A percentile compares a stretch with the other conserved stretches of the same genome.
Evolutionary conservation across 1,284 basidiomycete species (phyloP).

Genomic region (Sparassis latifolia): DNA sequence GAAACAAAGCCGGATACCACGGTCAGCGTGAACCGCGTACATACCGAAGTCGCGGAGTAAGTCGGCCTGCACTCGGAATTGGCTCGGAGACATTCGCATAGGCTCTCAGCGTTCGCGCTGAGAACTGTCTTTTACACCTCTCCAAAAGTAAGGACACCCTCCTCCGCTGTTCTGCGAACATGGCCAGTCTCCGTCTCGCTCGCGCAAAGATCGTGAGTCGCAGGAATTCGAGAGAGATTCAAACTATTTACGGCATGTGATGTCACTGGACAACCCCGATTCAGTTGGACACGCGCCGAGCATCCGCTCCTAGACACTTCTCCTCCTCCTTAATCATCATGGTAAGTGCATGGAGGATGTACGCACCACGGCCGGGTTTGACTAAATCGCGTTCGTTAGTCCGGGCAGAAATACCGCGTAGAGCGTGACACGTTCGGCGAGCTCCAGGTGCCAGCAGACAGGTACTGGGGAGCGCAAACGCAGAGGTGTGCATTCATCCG

Average conservation of each 20-base stretch:
- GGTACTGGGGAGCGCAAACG: slow-evolving; percentile 99
- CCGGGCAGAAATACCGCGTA: slow-evolving; percentile 49
- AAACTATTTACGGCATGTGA: slow-evolving; percentile 26
- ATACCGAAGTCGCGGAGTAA: slow-evolving; percentile 7
- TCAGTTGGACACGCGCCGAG: slow-evolving; percentile 21
- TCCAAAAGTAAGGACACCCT: slow-evolving; percentile 12
- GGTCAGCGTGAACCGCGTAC: neutral
- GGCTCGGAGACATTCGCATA: slow-evolving; percentile 3
- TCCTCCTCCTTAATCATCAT: slow-evolving; percentile 37
- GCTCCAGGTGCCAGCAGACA: slow-evolving; percentile 88
- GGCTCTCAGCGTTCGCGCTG: neutral
- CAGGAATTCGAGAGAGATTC: neutral
- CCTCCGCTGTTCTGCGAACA: slow-evolving; percentile 11
- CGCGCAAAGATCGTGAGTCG: slow-evolving; percentile 24
- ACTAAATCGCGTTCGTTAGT: slow-evolving; percentile 11
- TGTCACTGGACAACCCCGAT: slow-evolving; percentile 16
- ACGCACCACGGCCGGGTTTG: neutral
- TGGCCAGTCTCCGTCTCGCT: slow-evolving; percentile 24
- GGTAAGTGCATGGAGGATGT: slow-evolving; percentile 26
- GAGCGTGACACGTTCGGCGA: slow-evolving; percentile 91
- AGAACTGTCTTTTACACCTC: neutral
- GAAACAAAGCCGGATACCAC: neutral
- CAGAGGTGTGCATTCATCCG: slow-evolving; percentile 57
- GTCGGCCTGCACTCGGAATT: slow-evolving; percentile 3
- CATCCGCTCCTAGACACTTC: slow-evolving; percentile 24